phyloP scores from a whole-genome alignment of 1,284 basidiomycete genomes.

The Neonothopanus nambi region DNA sequence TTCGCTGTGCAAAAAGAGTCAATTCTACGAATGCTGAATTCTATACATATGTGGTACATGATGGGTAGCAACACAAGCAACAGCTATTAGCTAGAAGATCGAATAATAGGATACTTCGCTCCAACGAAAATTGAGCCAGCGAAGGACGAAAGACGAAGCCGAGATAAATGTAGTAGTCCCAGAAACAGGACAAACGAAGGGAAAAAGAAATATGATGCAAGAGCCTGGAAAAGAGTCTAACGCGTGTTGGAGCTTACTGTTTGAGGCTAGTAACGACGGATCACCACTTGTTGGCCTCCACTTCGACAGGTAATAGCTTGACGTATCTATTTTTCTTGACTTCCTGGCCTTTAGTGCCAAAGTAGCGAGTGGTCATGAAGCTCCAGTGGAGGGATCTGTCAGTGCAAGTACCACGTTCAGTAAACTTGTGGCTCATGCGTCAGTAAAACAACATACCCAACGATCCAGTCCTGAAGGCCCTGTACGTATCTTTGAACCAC shows the following conservation, averaged over 20 bases:
- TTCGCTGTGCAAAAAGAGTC: no score
- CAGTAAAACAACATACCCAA: conserved; percentile 38
- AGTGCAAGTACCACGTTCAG: not conserved
- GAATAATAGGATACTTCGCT: no score
- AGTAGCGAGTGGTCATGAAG: conserved; percentile 57
- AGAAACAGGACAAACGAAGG: no score
- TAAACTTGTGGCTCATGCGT: not conserved
- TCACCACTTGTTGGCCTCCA: conserved; percentile 10
- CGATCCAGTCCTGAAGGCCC: conserved; percentile 58
- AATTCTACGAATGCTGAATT: no score
- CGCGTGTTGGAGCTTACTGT: no score
- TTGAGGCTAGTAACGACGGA: no score
- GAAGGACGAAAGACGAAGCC: no score
- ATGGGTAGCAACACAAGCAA: no score
- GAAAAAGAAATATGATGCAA: not conserved
- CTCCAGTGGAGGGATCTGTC: conserved; percentile 55
- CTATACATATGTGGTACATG: no score
- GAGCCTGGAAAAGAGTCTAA: not conserved
- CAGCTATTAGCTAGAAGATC: no score
- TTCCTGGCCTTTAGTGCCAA: conserved; percentile 45
- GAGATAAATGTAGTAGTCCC: no score
- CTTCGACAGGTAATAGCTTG: conserved; percentile 37
- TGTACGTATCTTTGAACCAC: conserved; percentile 50
- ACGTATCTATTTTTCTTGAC: conserved; percentile 49
- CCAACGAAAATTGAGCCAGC: no score